Evolutionary conservation across 2,329 filamentous ascomycete genomes (phyloP), one percentile per base, ranked within the genome.

Genomic region (Penicillium griseofulvum): DNA sequence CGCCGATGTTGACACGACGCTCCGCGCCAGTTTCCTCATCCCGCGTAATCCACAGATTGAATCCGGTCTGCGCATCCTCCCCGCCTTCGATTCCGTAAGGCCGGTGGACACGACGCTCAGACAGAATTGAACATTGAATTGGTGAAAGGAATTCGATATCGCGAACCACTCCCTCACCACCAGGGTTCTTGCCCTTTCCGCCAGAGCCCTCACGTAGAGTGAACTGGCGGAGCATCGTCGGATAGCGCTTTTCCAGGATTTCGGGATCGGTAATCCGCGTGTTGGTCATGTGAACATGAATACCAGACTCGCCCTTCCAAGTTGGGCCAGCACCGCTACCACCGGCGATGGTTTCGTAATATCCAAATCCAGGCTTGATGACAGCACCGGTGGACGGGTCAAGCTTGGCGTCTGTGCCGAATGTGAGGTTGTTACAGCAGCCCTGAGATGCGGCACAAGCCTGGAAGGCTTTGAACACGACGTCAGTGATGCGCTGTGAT

Each of bases 281-380:
- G 71, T 94, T 95, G 11, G 90, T 94, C 88, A 93, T 93, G 74
- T 93, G 89, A 4, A 86, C 88, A 69, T 94, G 89, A 33, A 93
- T 88, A 22, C 89, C 89, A 54, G 80, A 85, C 24, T 89, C 87
- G 24, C 90, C 90, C 56, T 87, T 81, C 90, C 90, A 94, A 22
- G 81, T 81, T 0, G 87, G 83, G 0, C 90, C 90, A 0, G 90
- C 90, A 41, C 89, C 90, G 42, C 83, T 86, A 3, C 90, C 90
- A 38, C 90, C 90, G 0, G 89, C 88, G 57, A 94, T 93, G 3
- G 90, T 94, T 72, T 94, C 90, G 71, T 93, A 93, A 77, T 93
- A 94, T 10, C 90, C 90, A 68, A 94, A 94, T 0, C 90, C 90
- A 34, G 85, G 84, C 12, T 55, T 63, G n/a, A 84, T 79, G n/a